Percentiles rank a stretch among this genome's conserved stretches.
These are phyloP conservation scores for Litsea cubeba DNA, from an alignment of 164 flowering plant genomes.

Conservation along the genomic window DNA sequence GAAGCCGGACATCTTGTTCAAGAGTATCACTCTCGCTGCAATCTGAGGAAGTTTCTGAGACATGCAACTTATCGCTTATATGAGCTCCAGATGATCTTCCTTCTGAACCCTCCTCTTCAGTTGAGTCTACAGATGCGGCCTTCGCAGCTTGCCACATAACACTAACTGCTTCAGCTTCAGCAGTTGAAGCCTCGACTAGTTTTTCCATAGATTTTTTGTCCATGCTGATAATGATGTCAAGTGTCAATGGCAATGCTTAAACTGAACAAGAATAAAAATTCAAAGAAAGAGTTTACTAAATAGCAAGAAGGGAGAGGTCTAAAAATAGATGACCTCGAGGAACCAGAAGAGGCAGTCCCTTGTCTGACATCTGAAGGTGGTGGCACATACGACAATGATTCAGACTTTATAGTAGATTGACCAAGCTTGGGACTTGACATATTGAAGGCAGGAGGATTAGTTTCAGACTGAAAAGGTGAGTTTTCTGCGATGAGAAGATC, in stretches of 20 bases:
- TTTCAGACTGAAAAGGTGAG: conserved; percentile 66
- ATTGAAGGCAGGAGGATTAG: conserved; percentile 34
- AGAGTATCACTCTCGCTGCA: conserved; percentile 46
- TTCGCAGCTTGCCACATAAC: conserved; percentile 92
- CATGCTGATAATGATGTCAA: conserved; percentile 32
- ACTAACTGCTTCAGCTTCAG: conserved; percentile 93
- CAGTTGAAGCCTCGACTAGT: conserved; percentile 84
- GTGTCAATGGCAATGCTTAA: not conserved
- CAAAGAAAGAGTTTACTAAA: not conserved
- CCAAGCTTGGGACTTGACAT: conserved; percentile 37
- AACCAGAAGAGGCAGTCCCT: conserved; percentile 33
- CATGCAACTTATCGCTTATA: conserved; percentile 43
- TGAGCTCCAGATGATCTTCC: conserved; percentile 38
- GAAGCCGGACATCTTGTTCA: conserved; percentile 88
- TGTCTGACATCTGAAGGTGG: conserved; percentile 29
- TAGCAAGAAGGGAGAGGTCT: not conserved
- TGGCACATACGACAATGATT: conserved; percentile 11
- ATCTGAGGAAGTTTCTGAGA: conserved; percentile 58
- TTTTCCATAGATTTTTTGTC: conserved; percentile 76
- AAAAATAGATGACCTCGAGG: conserved; percentile 1
- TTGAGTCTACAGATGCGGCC: conserved; percentile 51
- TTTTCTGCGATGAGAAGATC: conserved; percentile 91
- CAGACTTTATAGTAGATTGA: conserved; percentile 23
- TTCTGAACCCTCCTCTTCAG: conserved; percentile 28
- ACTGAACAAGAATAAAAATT: not conserved